Base-by-base conservation (phyloP, 176 grass and related monocot species). In the Bromus sterilis region DNA sequence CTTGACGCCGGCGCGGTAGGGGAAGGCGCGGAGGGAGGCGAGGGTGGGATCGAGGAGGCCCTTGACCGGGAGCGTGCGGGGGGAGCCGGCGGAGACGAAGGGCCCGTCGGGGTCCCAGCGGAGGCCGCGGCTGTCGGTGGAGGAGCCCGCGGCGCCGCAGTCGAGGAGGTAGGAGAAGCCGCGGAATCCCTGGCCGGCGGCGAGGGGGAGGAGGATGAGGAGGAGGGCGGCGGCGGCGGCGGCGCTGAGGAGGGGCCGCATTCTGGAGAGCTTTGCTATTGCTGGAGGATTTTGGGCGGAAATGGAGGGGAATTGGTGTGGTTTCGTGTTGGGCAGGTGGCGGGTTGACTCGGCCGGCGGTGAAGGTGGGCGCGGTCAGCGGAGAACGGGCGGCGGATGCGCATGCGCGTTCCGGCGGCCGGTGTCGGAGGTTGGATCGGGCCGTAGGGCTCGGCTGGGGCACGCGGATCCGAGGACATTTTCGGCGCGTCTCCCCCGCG, bases 11-110 rank as follows among this genome's bases (percentile, higher is more conserved):
- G 48, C 37, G 24, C 57, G 56, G 75, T 20, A 23, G 7, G 96
- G 90, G 75, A 98, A 98, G 62, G 35, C 59, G 28, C 96, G 96
- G 71, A 91, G 76, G 33, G 93, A 89, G 82, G 93, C 86, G 79
- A 98, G 89, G 51, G 80, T 72, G 30, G 88, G 87, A 25, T 85
- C 71, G 63, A 95, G 59, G 80, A 98, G 84, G 42, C 85, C 84
- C 39, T 59, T 40, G 56, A 86, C 40, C 30, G 74, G 20, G 73
- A 90, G 86, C 51, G 36, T 30, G 51, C 25, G 60, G 55, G 88
- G 66, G 24, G 48, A 6, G 57, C 90, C 96, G 28, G 88, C 66
- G 40, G 76, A 60, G 81, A 90, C 85, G 84, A 73, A 93, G 53
- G 13, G 5, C 2, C 2, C 21, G 41, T 98, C 90, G 41, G 90